Evolutionary conservation across 306 rosid species (phyloP), one percentile per base, ranked within the genome.

Genomic region (Casuarina equisetifolia): DNA sequence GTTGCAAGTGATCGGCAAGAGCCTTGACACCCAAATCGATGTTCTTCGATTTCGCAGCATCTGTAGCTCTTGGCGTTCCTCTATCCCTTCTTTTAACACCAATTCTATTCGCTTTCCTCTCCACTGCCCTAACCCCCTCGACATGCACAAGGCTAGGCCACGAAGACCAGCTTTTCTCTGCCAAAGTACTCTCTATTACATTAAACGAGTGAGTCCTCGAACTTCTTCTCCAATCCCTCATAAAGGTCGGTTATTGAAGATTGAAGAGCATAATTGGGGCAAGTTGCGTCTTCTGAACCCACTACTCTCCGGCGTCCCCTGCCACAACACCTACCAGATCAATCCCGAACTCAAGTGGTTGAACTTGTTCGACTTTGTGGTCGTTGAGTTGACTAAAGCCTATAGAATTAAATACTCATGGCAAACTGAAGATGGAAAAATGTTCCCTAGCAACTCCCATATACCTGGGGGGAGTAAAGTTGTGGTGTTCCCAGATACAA

Each of bases 1-100:
- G 6, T 87, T 80, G 80, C 12, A 79, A 2, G 42, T 8, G 6
- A 72, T 87, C 51, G 86, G 77, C 25, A 66, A 74, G 45, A 52
- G 54, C 17, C 78, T 87, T 45, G 43, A 63, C 61, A 72, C 40
- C 32, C 35, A 15, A 48, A 55, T 85, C 52, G 88, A 85, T 19
- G 38, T 62, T 72, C 72, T 85, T 75, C 86, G 84, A 12, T 85
- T 85, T 36, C 86, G 89, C 58, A 81, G 88, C 35, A 75, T 78
- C 39, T 88, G 88, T 59, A 25, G 55, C 1, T 53, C 81, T 19
- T 88, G 92, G 88, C 90, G 86, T 8, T 78, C 83, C 5, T 39
- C 73, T 17, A 2, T 80, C 72, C 83, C 84, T 68, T 73, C 62
- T 17, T 32, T 81, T 51, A 10, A 0, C 48, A 1, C 38, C 8